These are phyloP conservation scores for Letharia columbiana DNA, from an alignment of 495 filamentous ascomycete species.

Conservation along the genomic window DNA sequence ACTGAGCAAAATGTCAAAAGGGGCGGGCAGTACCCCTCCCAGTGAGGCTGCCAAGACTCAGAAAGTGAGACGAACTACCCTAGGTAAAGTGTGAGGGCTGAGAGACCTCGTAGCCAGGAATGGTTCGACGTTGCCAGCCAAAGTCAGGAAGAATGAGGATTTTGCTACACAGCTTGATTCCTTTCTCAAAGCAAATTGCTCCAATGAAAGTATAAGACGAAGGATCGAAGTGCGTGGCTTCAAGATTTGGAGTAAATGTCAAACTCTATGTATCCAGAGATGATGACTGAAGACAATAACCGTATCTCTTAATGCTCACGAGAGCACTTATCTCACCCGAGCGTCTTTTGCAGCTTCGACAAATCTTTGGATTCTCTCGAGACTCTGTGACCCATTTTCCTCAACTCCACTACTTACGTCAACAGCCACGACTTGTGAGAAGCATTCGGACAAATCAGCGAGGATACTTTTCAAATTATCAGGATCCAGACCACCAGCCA, in stretches of 20 bases:
- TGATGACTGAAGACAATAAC: not conserved
- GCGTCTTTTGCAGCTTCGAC: conserved; percentile 58
- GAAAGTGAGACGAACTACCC: not conserved
- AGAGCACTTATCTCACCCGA: conserved; percentile 10
- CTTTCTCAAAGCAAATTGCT: not conserved
- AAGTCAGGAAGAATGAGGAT: not conserved
- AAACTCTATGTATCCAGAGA: not conserved
- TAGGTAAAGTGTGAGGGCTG: not conserved
- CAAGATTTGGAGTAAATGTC: not conserved
- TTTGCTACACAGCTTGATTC: not conserved
- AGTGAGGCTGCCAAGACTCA: not conserved
- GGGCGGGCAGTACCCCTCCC: not conserved
- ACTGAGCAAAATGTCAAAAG: not conserved
- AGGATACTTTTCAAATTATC: conserved; percentile 64
- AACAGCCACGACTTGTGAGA: conserved; percentile 61
- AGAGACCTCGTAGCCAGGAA: not conserved
- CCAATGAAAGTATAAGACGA: not conserved
- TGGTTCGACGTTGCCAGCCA: not conserved
- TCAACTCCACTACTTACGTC: conserved; percentile 95
- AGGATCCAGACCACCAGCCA: conserved; percentile 76
- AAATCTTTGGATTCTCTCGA: conserved; percentile 76
- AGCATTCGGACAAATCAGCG: conserved; percentile 44
- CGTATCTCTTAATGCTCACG: not conserved
- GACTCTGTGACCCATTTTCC: conserved; percentile 67
- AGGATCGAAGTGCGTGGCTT: too few species aligned